phyloP scores from a whole-genome alignment of 2,329 filamentous ascomycete species.

The Colletotrichum sp. region DNA sequence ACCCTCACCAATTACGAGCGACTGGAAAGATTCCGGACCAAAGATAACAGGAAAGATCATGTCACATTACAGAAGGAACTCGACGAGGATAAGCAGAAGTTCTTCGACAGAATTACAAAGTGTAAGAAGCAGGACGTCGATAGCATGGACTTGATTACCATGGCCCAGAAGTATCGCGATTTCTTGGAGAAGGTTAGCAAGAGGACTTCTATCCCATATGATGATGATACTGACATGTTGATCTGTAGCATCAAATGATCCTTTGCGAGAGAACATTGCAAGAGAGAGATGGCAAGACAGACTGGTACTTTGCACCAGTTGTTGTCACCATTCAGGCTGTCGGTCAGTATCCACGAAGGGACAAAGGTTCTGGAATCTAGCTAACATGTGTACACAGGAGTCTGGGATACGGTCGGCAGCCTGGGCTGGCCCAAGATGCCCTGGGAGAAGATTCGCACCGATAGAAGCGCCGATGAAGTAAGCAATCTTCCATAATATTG shows the following conservation, averaged over 20 bases:
- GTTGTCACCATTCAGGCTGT: not conserved
- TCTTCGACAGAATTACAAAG: not conserved
- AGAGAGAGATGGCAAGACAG: not conserved
- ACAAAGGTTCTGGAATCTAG: no score
- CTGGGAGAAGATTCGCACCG: not conserved
- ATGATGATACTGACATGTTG: not conserved
- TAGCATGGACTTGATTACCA: not conserved
- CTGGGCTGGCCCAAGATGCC: slow-evolving; percentile 34
- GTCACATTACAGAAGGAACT: not conserved
- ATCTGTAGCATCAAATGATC: slow-evolving; percentile 7
- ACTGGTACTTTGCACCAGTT: not conserved
- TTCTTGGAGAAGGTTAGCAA: not conserved
- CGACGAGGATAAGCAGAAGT: not conserved
- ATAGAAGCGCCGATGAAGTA: slow-evolving; percentile 14
- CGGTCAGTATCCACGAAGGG: not conserved
- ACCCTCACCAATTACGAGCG: not conserved
- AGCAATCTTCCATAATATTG: not conserved
- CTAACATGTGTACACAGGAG: slow-evolving; percentile 34
- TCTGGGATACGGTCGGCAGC: slow-evolving; percentile 56
- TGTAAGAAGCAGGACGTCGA: not conserved
- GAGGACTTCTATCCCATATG: not conserved
- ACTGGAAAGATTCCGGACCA: not conserved
- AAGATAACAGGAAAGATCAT: not conserved
- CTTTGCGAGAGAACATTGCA: not conserved
- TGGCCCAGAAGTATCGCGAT: not conserved